phyloP scores from a whole-genome alignment of 495 filamentous ascomycete species.

The Hamigera avellanea region DNA sequence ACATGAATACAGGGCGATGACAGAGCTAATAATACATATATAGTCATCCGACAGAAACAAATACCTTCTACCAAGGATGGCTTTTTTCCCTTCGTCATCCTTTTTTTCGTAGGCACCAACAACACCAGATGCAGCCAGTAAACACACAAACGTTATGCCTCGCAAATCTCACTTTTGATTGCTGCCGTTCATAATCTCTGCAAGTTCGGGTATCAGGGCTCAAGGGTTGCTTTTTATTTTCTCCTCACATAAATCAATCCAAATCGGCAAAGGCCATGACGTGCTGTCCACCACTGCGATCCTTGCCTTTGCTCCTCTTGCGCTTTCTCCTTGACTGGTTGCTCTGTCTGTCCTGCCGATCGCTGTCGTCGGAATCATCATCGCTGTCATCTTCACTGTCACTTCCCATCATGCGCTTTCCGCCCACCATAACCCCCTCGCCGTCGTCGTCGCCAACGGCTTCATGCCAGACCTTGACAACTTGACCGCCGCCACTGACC shows the following conservation, averaged over 20 bases:
- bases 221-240: background rate
- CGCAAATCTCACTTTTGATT: background rate
- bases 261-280: conserved; percentile 54
- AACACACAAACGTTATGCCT: background rate
- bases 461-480: conserved; percentile 79
- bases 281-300: conserved; percentile 39
- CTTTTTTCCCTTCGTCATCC: too few species aligned
- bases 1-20: too few species aligned
- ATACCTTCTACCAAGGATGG: too few species aligned
- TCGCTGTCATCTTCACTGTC: conserved; percentile 34
- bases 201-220: conserved; percentile 11
- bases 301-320: conserved; percentile 46
- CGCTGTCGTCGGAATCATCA: conserved; percentile 34
- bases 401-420: conserved; percentile 23
- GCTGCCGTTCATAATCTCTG: too few species aligned
- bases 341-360: conserved; percentile 19
- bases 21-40: too few species aligned
- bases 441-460: conserved; percentile 30
- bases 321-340: conserved; percentile 42
- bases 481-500: conserved; percentile 73
- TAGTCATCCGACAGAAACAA: too few species aligned
- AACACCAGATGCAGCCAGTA: background rate
- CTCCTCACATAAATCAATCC: conserved; percentile 31
- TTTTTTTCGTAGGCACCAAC: too few species aligned
- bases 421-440: conserved; percentile 17